Percentiles rank a stretch among this genome's conserved stretches.
These are phyloP conservation scores for Plenodomus lindquistii DNA, from an alignment of 2,329 filamentous ascomycete genomes.

Conservation along the genomic window DNA sequence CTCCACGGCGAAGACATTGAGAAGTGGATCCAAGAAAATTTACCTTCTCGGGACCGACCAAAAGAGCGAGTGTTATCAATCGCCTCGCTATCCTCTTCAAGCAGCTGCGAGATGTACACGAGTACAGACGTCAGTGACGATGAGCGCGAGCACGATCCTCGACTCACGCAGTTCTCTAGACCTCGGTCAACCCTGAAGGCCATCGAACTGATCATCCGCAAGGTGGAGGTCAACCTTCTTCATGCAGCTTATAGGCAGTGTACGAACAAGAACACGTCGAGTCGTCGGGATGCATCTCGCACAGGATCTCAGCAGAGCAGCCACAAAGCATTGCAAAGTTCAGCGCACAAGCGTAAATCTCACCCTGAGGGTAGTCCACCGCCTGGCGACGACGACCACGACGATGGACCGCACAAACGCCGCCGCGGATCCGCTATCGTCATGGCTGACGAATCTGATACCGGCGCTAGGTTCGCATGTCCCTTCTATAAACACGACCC, in stretches of 20 bases:
- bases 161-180: neutral
- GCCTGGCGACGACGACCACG: conserved; percentile 23
- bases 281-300: neutral
- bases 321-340: conserved; percentile 18
- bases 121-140: conserved; percentile 31
- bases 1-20: conserved; percentile 25
- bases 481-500: conserved; percentile 50
- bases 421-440: conserved; percentile 28
- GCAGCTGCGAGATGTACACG: conserved; percentile 36
- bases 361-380: conserved; percentile 22
- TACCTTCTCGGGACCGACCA: conserved; percentile 22
- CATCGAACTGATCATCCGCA: conserved; percentile 34
- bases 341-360: conserved; percentile 28
- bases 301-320: conserved; percentile 7
- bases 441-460: conserved; percentile 30
- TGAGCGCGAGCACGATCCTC: conserved; percentile 16
- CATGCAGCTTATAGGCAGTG: conserved; percentile 31
- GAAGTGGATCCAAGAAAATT: conserved; percentile 30
- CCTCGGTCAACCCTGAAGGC: conserved; percentile 26
- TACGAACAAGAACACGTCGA: conserved; percentile 14
- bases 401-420: conserved; percentile 29
- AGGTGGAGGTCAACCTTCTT: conserved; percentile 31
- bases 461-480: conserved; percentile 41
- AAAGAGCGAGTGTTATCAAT: conserved; percentile 32
- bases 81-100: conserved; percentile 30